Conservation (phyloP, 768 basidiomycete genomes). For the Termitomyces sp. region DNA sequence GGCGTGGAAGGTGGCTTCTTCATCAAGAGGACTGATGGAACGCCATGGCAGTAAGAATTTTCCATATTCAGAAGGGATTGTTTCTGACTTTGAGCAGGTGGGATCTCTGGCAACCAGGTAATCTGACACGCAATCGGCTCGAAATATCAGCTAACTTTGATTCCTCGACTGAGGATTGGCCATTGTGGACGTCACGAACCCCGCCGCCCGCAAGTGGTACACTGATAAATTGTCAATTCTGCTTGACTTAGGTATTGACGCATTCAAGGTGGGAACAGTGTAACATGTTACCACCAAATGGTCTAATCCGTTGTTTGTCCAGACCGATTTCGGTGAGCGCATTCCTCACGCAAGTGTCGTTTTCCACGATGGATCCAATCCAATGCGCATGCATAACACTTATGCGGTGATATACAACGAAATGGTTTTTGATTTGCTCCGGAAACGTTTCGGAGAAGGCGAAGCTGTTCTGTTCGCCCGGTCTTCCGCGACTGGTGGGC, state of each 20-base stretch:
- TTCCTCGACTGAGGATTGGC: constrained; percentile 32
- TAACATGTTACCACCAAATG: not conserved
- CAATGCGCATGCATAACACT: constrained; percentile 67
- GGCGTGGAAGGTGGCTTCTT: constrained; percentile 64
- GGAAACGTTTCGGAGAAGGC: constrained; percentile 52
- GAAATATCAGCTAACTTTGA: not conserved
- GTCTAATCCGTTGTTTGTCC: not conserved
- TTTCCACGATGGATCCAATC: constrained; percentile 65
- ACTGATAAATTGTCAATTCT: constrained; percentile 40
- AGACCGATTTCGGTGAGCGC: constrained; percentile 78
- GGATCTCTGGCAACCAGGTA: constrained; percentile 61
- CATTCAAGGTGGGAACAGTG: constrained; percentile 44
- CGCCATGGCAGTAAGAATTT: constrained; percentile 55
- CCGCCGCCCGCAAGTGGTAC: constrained; percentile 53
- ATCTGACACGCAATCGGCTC: not conserved
- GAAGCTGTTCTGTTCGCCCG: constrained; percentile 70
- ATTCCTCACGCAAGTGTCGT: constrained; percentile 62
- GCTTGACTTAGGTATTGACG: constrained; percentile 50
- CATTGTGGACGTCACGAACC: constrained; percentile 57
- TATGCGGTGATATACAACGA: constrained; percentile 69
- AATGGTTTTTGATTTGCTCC: constrained; percentile 57
- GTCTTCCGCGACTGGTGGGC: constrained; percentile 63
- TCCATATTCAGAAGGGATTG: constrained; percentile 2
- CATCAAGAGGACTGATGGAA: constrained; percentile 63
- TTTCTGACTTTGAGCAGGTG: constrained; percentile 25